Conservation (phyloP, 2,329 filamentous ascomycete species). For the Fusarium chaquense region DNA sequence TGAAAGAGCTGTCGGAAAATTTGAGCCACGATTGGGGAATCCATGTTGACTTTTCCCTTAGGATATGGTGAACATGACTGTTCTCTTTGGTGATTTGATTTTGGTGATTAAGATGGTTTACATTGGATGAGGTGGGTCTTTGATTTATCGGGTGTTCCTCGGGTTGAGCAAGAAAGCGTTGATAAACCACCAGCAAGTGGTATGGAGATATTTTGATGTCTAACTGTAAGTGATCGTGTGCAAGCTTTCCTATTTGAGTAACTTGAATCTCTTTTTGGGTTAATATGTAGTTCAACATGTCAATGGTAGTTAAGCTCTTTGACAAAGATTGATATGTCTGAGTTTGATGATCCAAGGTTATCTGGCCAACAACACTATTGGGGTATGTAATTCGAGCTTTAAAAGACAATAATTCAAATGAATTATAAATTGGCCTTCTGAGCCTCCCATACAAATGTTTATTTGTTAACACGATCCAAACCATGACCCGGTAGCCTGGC, state of each 20-base stretch:
- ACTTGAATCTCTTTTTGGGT: not conserved
- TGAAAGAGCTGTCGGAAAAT: constrained; percentile 89
- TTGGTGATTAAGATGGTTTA: constrained; percentile 27
- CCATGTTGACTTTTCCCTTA: constrained; percentile 67
- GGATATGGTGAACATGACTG: constrained; percentile 27
- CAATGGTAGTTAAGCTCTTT: not conserved
- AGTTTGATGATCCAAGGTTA: not conserved
- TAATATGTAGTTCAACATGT: not conserved
- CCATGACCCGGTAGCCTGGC: not conserved
- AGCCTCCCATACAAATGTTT: not conserved
- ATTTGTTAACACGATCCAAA: not conserved
- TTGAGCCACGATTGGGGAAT: constrained; percentile 80
- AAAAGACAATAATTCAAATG: not conserved
- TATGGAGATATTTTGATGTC: not conserved
- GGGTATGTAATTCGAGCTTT: not conserved
- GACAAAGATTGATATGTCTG: not conserved
- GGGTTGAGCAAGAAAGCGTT: constrained; percentile 19
- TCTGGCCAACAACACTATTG: no score
- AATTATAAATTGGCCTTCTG: not conserved
- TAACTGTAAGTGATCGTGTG: constrained; percentile 21
- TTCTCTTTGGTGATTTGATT: constrained; percentile 1
- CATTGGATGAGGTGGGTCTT: constrained; percentile 32
- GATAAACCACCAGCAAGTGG: not conserved
- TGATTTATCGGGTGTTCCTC: constrained; percentile 43
- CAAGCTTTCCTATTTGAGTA: constrained; percentile 35